Conservation (phyloP, 2,329 filamentous ascomycete species). For the Pseudogymnoascus sp. region DNA sequence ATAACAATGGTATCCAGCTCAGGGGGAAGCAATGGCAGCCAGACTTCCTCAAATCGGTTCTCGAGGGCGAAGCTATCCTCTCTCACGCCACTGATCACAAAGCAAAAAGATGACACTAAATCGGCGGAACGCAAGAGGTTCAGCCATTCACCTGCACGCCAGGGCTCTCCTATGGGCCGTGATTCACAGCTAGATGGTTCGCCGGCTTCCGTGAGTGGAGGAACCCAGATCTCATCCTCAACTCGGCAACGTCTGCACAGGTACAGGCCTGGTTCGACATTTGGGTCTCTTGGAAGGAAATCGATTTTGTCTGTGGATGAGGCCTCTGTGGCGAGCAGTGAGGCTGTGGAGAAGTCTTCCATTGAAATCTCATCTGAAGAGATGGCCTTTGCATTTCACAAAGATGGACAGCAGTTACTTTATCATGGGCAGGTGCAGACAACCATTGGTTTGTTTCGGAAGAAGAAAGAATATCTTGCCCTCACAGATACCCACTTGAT, state of each 20-base stretch:
- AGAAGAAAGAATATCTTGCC: conserved; percentile 64
- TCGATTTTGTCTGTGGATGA: conserved; percentile 23
- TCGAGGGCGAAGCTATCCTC: neutral
- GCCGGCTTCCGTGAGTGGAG: neutral
- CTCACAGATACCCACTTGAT: conserved; percentile 61
- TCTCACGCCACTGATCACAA: neutral
- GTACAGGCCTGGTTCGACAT: conserved; percentile 24
- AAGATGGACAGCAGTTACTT: neutral
- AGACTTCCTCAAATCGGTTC: conserved; percentile 1
- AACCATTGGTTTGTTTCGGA: conserved; percentile 60
- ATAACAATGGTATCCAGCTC: conserved; percentile 7
- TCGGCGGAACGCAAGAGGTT: neutral
- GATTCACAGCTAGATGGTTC: conserved; percentile 1
- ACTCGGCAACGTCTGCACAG: conserved; percentile 19
- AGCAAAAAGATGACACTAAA: neutral
- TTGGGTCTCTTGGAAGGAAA: conserved; percentile 27
- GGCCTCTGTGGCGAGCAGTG: conserved; percentile 18
- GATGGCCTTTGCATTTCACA: neutral
- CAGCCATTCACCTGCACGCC: neutral
- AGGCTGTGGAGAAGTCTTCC: conserved; percentile 21
- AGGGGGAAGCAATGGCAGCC: neutral
- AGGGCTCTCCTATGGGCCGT: conserved; percentile 1
- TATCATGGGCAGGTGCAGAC: conserved; percentile 61
- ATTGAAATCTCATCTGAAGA: conserved; percentile 10
- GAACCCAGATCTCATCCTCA: neutral